Base-by-base conservation (phyloP, 2,329 filamentous ascomycete genomes). In the Fusarium pseudonygamai region DNA sequence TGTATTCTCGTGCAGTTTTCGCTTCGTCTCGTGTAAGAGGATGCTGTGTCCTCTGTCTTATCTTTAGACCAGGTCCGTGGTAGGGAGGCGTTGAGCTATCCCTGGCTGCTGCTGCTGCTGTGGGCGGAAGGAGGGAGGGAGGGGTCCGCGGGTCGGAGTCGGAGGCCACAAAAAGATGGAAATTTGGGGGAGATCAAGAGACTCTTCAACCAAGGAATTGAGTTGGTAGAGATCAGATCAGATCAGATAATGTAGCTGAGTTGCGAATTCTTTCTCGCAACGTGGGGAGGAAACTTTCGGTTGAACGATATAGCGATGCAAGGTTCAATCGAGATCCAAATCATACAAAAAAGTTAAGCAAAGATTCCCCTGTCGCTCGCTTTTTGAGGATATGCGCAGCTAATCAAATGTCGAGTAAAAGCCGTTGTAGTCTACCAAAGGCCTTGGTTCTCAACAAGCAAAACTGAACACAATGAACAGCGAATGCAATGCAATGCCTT, bases 101-200 rank as follows among this genome's bases (percentile, higher is more conserved):
- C 67, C 66, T 73, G 49, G 62, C 49, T 57, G 58, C 42, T 42
- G 58, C 53, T 43, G 49, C 45, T 43, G 49, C 45, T 47, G 26
- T 47, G 45, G 57, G 70, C 42, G 47, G 67, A 62, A 47, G 53
- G 57, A 67, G 52, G 59, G 56, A 64, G 70, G 58, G 69, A 67
- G 64, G 68, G 71, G 70, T 73, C 70, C 40, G 70, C 66, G 49
- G 67, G 71, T 71, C 61, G 71, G 49, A 67, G 71, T 71, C 47
- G 71, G 43, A 73, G 55, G 58, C 70, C 71, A 71, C 70, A 58
- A 58, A n/a, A 69, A 67, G 42, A 58, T 55, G 50, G 13, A 58
- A 67, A 43, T 58, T 56, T 55, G 47, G 60, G 37, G 16, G 55
- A 60, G 67, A 47, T 43, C 30, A 34, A 58, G 37, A 43, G 50